Evolutionary conservation across 1,284 basidiomycete genomes (phyloP).

Genomic region (Athelia psychrophila): DNA sequence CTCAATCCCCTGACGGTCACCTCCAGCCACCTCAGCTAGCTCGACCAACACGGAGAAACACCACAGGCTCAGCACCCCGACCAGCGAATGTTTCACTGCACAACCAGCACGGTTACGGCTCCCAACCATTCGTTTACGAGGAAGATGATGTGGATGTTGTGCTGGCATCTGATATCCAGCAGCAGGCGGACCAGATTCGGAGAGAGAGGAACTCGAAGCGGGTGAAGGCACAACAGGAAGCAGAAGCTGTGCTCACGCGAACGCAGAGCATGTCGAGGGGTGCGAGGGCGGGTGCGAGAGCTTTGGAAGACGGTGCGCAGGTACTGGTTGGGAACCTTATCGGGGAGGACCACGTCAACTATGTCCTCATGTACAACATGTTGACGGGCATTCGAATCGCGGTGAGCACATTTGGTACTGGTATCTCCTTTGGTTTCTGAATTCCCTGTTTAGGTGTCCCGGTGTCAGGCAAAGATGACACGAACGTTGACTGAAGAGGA

Average conservation of each 20-base stretch:
- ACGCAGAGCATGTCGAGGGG: constrained; percentile 22
- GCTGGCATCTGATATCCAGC: constrained; percentile 68
- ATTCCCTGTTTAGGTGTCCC: constrained; percentile 64
- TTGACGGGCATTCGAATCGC: constrained; percentile 96
- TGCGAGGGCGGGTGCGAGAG: constrained; percentile 22
- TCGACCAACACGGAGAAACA: constrained; percentile 53
- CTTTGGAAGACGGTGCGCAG: constrained; percentile 40
- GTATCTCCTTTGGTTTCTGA: constrained; percentile 18
- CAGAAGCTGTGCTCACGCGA: constrained; percentile 39
- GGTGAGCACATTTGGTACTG: constrained; percentile 43
- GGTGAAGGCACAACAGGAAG: constrained; percentile 56
- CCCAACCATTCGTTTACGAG: constrained; percentile 30
- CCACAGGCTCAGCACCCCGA: constrained; percentile 37
- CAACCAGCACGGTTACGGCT: constrained; percentile 15
- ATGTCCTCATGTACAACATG: constrained; percentile 99
- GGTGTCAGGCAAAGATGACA: constrained; percentile 94
- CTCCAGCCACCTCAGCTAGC: constrained; percentile 43
- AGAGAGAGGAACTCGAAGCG: constrained; percentile 72
- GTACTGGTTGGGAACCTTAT: constrained; percentile 94
- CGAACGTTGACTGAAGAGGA: constrained; percentile 84
- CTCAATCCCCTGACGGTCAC: constrained; percentile 43
- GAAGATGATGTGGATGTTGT: constrained; percentile 36
- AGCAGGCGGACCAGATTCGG: constrained; percentile 81
- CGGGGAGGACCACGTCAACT: constrained; percentile 96
- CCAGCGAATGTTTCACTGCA: constrained; percentile 19